phyloP scores from a whole-genome alignment of 129 eudicot genomes.

The Lactuca saligna region DNA sequence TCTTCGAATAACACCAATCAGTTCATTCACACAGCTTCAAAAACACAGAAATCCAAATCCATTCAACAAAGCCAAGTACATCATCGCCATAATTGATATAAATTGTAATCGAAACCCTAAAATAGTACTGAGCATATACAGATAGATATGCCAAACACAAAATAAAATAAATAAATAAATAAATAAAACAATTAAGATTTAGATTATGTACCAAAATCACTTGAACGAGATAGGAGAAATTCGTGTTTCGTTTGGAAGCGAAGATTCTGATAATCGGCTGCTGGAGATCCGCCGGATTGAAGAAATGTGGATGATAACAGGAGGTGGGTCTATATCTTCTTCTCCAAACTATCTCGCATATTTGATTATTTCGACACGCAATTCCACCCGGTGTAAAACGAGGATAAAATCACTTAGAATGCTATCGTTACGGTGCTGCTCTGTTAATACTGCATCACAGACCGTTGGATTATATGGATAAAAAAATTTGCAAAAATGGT shows the following conservation, averaged over 20 bases:
- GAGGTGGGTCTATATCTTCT: constrained; percentile 12
- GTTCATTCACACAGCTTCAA: constrained; percentile 14
- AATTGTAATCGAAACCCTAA: constrained; percentile 25
- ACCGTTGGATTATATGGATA: constrained; percentile 10
- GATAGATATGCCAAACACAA: not conserved
- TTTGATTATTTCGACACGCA: constrained; percentile 29
- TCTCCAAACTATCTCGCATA: not conserved
- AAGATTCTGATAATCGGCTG: constrained; percentile 27
- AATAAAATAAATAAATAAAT: not conserved
- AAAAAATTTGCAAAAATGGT: not conserved
- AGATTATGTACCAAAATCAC: constrained; percentile 10
- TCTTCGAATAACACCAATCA: not conserved
- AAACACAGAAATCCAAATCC: not conserved
- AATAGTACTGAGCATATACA: constrained; percentile 2
- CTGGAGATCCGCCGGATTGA: constrained; percentile 21
- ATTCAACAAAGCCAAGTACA: not conserved
- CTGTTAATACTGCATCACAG: constrained; percentile 8
- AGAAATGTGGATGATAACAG: constrained; percentile 26
- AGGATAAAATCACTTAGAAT: constrained; percentile 19
- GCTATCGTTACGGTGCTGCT: constrained; percentile 19
- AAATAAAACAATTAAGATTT: not conserved
- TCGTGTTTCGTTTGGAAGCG: not conserved
- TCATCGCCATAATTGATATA: constrained; percentile 9
- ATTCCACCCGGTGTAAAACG: constrained; percentile 15
- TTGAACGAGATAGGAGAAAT: not conserved